Evolutionary conservation across 441 rosid species (phyloP), one percentile per base, ranked within the genome.

Genomic region (Capsella rubella): DNA sequence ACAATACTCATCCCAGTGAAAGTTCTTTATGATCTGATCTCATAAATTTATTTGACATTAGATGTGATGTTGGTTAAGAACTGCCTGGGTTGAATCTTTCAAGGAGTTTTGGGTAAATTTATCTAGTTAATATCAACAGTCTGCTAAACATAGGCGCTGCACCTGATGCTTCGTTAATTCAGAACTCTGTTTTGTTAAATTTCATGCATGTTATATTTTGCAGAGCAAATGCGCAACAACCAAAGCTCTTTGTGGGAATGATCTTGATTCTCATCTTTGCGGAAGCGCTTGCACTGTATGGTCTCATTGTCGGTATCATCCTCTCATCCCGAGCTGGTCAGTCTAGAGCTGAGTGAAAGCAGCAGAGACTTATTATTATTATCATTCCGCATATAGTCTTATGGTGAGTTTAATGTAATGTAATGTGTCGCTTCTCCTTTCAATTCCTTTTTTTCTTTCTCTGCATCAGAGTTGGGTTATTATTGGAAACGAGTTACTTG

Each of bases 241-340:
- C 78, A 55, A 73, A 78, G 72, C 81, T 78, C 11, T 78, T 78
- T 16, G 75, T 78, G 3, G 81, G 81, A 53, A 78, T 78, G 81
- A 78, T 78, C 43, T 69, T 78, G 64, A 78, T 74, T 64, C 81
- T 78, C 59, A 78, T 78, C 21, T 78, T 78, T 58, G 81, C 81
- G 4, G 81, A 78, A 67, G 81, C 81, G 15, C 74, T 78, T 16
- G 81, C 81, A 16, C 71, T 78, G 28, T 74, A 78, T 45, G 78
- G 81, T 10, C 78, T 78, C 47, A 74, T 78, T 50, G 81, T 78
- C 1, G 81, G 81, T 11, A 78, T 78, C 64, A 78, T 78, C 51
- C 75, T 73, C 5, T 78, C 81, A 29, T 73, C 81, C 6, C 34
- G 81, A 47, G 78, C 81, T 57, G 79, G 79, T 6, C 82, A 79